These are phyloP conservation scores for Polysphondylium violaceum DNA, from an alignment of 78 protist species.

Conservation along the genomic window DNA sequence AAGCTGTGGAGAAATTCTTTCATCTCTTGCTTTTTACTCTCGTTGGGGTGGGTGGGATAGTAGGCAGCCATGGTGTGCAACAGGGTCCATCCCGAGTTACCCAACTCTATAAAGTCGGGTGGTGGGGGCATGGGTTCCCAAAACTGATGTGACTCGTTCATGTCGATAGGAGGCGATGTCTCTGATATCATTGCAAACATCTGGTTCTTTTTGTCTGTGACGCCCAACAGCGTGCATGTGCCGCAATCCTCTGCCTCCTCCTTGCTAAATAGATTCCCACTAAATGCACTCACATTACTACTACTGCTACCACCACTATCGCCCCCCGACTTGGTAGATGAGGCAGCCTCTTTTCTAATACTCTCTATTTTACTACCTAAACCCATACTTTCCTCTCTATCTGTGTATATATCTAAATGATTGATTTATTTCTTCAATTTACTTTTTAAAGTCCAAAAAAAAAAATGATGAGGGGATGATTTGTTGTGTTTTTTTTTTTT, in stretches of 20 bases:
- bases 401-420: too few relatives aligned
- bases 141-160: background rate
- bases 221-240: constrained; percentile 43
- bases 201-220: constrained; percentile 51
- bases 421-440: too few relatives aligned
- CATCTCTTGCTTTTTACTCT: constrained; percentile 32
- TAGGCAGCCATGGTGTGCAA: constrained; percentile 80
- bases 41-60: constrained; percentile 61
- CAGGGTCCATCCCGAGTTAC: constrained; percentile 79
- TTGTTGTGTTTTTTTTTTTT: too few relatives aligned
- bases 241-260: constrained; percentile 53
- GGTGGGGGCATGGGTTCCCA: constrained; percentile 74
- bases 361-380: too few relatives aligned
- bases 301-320: too few relatives aligned
- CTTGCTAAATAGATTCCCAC: too few relatives aligned
- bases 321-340: too few relatives aligned
- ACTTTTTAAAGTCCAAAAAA: too few relatives aligned
- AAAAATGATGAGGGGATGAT: too few relatives aligned
- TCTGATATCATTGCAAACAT: constrained; percentile 38
- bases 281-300: too few relatives aligned
- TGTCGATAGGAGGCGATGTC: background rate
- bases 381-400: too few relatives aligned
- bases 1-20: constrained; percentile 49
- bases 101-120: constrained; percentile 55
- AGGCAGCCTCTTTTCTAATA: too few relatives aligned